These are phyloP conservation scores for Ophiostoma sp. DNA, from an alignment of 2,329 filamentous ascomycete genomes.

Conservation along the genomic window DNA sequence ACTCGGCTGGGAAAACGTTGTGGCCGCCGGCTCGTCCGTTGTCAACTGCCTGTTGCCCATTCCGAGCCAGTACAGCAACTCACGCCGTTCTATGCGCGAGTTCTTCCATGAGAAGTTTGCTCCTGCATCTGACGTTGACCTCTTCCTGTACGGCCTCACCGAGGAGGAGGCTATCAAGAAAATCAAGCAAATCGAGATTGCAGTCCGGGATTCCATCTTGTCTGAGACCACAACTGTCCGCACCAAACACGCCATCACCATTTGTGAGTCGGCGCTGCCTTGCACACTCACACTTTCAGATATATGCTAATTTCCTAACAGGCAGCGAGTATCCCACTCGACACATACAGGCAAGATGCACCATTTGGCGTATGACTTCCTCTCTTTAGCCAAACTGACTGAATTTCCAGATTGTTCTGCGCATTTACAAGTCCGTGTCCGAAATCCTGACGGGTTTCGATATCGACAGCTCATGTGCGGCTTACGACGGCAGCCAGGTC, in stretches of 20 bases:
- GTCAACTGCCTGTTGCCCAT: constrained; percentile 72
- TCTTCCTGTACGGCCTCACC: constrained; percentile 75
- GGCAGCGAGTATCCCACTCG: neutral
- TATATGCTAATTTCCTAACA: neutral
- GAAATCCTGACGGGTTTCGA: constrained; percentile 87
- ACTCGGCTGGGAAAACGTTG: constrained; percentile 75
- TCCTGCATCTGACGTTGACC: constrained; percentile 78
- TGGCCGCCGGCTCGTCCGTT: constrained; percentile 75
- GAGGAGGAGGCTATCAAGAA: constrained; percentile 76
- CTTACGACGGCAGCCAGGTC: constrained; percentile 75
- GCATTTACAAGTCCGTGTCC: constrained; percentile 76
- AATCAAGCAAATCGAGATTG: constrained; percentile 73
- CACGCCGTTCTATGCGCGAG: constrained; percentile 59
- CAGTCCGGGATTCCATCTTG: constrained; percentile 70
- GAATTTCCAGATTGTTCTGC: constrained; percentile 50
- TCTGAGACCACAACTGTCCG: constrained; percentile 79
- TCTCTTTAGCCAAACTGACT: neutral
- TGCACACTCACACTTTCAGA: constrained; percentile 35
- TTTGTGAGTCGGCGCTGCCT: constrained; percentile 44
- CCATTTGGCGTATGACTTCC: neutral
- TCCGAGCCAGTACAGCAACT: constrained; percentile 54
- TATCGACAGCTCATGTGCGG: constrained; percentile 76
- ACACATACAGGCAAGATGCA: neutral
- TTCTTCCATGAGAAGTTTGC: constrained; percentile 80
- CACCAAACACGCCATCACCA: constrained; percentile 83